Conservation (phyloP, 1,139 yeast species). For the Yamadazyma diospyri region DNA sequence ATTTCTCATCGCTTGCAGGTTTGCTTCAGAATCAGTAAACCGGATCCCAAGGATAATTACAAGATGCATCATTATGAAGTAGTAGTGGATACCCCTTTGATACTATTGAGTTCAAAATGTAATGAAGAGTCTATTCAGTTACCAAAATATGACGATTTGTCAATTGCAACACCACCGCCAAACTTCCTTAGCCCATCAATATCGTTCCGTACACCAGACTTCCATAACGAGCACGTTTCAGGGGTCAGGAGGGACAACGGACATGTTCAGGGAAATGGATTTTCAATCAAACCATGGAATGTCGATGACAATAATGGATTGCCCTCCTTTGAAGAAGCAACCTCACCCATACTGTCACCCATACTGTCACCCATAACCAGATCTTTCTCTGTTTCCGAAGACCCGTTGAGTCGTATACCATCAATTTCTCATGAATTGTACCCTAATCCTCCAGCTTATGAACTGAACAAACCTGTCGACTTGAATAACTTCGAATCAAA, state of each 20-base stretch:
- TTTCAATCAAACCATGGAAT: slow-evolving; percentile 32
- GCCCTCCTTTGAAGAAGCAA: slow-evolving; percentile 63
- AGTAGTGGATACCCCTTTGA: slow-evolving; percentile 81
- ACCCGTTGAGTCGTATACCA: slow-evolving; percentile 32
- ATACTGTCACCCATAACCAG: slow-evolving; percentile 32
- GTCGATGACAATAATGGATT: slow-evolving; percentile 28
- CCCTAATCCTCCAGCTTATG: slow-evolving; percentile 23
- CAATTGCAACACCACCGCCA: not conserved
- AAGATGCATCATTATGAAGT: slow-evolving; percentile 84
- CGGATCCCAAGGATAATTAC: slow-evolving; percentile 50
- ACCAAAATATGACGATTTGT: slow-evolving; percentile 56
- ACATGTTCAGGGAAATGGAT: slow-evolving; percentile 25
- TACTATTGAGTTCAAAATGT: slow-evolving; percentile 70
- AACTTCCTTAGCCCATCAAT: slow-evolving; percentile 8
- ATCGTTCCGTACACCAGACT: slow-evolving; percentile 35
- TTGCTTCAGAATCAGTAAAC: slow-evolving; percentile 72
- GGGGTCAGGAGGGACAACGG: slow-evolving; percentile 9
- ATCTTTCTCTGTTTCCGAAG: slow-evolving; percentile 33
- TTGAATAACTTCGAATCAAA: slow-evolving; percentile 9
- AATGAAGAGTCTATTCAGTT: slow-evolving; percentile 62
- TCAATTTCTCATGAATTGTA: slow-evolving; percentile 19
- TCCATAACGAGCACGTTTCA: slow-evolving; percentile 11
- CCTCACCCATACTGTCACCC: slow-evolving; percentile 29
- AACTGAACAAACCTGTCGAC: slow-evolving; percentile 6
- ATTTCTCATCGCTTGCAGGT: slow-evolving; percentile 76